Evolutionary conservation across 2,329 filamentous ascomycete genomes (phyloP), one percentile per base, ranked within the genome.

Genomic region (Claviceps fusiformis): DNA sequence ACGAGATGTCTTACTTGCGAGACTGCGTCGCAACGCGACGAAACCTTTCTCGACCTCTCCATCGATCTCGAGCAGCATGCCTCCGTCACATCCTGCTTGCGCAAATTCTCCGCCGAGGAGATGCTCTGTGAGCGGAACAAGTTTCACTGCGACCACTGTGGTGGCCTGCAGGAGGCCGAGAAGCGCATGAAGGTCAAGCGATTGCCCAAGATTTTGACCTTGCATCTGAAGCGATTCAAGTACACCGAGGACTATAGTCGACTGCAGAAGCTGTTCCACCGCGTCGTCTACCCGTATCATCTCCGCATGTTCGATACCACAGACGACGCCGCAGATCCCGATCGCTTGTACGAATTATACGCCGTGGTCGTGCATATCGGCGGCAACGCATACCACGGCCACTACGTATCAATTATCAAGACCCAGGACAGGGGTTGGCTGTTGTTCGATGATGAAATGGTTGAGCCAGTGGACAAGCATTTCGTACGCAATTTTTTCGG

Each of bases 121-220:
- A 96, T 97, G 89, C 79, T 98, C 56, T 97, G 93, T 66, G 93
- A 98, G 72, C 81, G 91, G 58, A 97, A 98, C 75, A 98, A 98
- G 67, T 98, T 98, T 62, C 92, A 98, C 67, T 98, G 93, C 71
- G 93, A 98, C 68, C 91, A 91, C 63, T 98, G 93, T 62, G 93
- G 93, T 54, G 93, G 93, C 3, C 74, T 98, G 55, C 93, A 98
- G 70, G 93, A 98, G 71, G 93, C 93, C 0, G 93, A 98, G 70
- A 98, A 97, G 75, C 82, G 93, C 60, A 98, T 98, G 93, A 98
- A 97, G 75, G 92, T 98, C 62, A 97, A 98, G 74, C 82, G 88
- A 54, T 73, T 97, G 65, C 93, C 93, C 4, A 90, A 89, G 65
- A 89, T 98, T 57, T 72, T 98, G 59, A 91, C 93, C 5, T 74